A percentile compares a stretch with the other conserved stretches of the same genome.
These are phyloP conservation scores for Exidia glandulosa DNA, from an alignment of 768 basidiomycete species.

Conservation along the genomic window DNA sequence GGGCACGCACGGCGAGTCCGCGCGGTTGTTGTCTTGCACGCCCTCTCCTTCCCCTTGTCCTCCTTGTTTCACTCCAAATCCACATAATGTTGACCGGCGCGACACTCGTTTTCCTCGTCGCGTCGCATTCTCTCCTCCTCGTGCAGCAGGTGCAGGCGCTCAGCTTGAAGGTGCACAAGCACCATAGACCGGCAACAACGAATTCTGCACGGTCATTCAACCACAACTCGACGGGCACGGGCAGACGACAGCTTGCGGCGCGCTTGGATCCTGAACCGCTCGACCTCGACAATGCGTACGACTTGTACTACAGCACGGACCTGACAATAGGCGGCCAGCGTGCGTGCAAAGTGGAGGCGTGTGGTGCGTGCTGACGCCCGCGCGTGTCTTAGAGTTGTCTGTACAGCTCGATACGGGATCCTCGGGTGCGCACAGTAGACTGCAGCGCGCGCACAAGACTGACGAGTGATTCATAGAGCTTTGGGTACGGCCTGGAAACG, in stretches of 20 bases:
- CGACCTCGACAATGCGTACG: neutral
- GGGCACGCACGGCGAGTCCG: no score
- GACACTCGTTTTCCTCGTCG: neutral
- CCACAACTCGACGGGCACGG: no score
- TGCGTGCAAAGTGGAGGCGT: neutral
- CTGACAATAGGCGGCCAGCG: neutral
- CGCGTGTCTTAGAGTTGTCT: neutral
- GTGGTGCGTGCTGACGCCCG: neutral
- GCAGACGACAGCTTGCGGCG: neutral
- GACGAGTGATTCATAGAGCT: neutral
- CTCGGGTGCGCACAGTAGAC: neutral
- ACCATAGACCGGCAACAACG: neutral
- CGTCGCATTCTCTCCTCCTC: no score
- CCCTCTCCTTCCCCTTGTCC: no score
- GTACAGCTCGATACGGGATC: neutral
- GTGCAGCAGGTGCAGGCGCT: neutral
- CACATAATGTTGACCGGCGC: neutral
- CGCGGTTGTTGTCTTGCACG: no score
- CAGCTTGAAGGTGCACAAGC: neutral
- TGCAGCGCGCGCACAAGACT: neutral
- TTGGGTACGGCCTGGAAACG: neutral
- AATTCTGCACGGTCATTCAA: no score
- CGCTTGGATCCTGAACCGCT: neutral
- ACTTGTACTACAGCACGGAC: neutral
- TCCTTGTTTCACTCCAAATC: neutral